phyloP scores from a whole-genome alignment of 345 rosid genomes.

The Eucalyptus melliodora region DNA sequence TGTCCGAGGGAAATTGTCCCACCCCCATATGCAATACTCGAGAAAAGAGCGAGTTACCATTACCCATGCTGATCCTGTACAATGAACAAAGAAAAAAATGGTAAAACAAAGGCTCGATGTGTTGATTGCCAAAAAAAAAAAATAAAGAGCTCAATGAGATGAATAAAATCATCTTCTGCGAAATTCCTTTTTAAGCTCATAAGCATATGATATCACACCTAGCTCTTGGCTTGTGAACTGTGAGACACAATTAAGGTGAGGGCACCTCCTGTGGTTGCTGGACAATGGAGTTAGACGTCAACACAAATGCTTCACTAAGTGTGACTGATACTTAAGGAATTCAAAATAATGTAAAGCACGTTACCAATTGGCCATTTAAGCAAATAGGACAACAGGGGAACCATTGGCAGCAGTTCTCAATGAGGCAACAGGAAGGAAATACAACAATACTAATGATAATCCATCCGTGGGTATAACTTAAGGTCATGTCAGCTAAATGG shows the following conservation, averaged over 20 bases:
- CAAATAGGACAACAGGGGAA: neutral
- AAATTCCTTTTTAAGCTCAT: neutral
- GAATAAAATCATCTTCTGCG: neutral
- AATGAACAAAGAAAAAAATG: neutral
- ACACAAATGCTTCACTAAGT: neutral
- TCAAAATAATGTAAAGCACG: neutral
- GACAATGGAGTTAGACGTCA: neutral
- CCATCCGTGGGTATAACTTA: neutral
- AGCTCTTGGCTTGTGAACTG: neutral
- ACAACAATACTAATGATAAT: neutral
- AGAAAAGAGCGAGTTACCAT: slow-evolving; percentile 59
- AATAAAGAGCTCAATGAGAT: neutral
- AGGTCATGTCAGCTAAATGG: neutral
- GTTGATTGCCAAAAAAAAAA: neutral
- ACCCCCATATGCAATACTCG: slow-evolving; percentile 82
- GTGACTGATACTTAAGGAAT: neutral
- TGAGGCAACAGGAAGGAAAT: neutral
- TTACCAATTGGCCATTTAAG: neutral
- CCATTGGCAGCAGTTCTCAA: neutral
- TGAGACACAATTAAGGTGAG: neutral
- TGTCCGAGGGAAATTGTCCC: slow-evolving; percentile 84
- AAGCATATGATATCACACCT: neutral
- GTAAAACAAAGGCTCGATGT: neutral
- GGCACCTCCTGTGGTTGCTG: neutral
- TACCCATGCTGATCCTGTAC: slow-evolving; percentile 86